A percentile compares a stretch with the other conserved stretches of the same genome.
Evolutionary conservation across 805 yeast species (phyloP).

Genomic region (Wickerhamia fluorescens): DNA sequence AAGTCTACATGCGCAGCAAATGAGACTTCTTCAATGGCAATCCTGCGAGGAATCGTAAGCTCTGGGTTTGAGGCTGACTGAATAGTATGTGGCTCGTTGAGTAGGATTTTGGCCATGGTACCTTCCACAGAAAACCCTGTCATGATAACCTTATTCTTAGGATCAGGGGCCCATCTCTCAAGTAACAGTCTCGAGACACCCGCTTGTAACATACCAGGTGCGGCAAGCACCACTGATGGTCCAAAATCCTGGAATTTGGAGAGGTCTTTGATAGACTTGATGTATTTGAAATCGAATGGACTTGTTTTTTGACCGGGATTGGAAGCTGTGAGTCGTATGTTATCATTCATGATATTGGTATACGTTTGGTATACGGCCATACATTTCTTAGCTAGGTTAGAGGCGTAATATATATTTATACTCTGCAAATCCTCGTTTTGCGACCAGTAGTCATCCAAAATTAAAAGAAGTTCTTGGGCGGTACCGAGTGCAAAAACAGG

Average conservation of each 20-base stretch:
- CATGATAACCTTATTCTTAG: constrained; percentile 75
- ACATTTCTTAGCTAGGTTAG: constrained; percentile 89
- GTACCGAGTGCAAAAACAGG: constrained; percentile 97
- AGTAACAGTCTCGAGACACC: constrained; percentile 88
- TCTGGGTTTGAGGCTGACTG: constrained; percentile 81
- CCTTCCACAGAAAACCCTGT: constrained; percentile 99
- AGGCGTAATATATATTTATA: constrained; percentile 83
- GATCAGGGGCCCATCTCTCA: constrained; percentile 97
- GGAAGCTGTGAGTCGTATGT: constrained; percentile 56
- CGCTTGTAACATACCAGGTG: constrained; percentile 97
- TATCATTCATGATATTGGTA: constrained; percentile 95
- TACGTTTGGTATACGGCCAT: constrained; percentile 97
- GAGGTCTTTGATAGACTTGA: constrained; percentile 69
- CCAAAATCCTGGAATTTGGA: constrained; percentile 89
- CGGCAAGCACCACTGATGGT: constrained; percentile 92
- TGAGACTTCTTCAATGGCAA: constrained; percentile 86
- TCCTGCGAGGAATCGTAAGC: constrained; percentile 74
- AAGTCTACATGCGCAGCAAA: constrained; percentile 99
- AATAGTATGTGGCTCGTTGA: constrained; percentile 86
- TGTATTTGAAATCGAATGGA: constrained; percentile 85
- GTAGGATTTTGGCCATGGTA: constrained; percentile 86
- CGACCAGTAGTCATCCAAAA: constrained; percentile 93
- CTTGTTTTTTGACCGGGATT: constrained; percentile 37
- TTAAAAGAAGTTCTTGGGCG: constrained; percentile 87
- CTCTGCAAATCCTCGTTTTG: constrained; percentile 74